Conservation (phyloP, 306 rosid species). For the Astragalus membranaceus region DNA sequence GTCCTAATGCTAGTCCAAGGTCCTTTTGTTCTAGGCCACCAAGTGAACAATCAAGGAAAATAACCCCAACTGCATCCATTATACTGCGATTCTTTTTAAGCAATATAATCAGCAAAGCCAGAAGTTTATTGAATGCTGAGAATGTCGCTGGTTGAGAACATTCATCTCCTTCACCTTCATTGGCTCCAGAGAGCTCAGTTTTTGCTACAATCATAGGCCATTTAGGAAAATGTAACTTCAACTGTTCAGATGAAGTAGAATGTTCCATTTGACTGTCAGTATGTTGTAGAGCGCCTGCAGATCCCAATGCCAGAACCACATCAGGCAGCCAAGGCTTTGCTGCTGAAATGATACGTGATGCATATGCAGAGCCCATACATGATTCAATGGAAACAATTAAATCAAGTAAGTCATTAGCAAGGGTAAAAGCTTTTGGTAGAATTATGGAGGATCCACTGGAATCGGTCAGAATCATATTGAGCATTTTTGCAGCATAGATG, state of each 20-base stretch:
- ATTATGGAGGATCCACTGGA: slow-evolving; percentile 36
- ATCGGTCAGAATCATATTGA: slow-evolving; percentile 40
- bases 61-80: slow-evolving; percentile 53
- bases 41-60: slow-evolving; percentile 52
- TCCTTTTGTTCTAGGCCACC: slow-evolving; percentile 57
- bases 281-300: slow-evolving; percentile 31
- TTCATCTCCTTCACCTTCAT: slow-evolving; percentile 40
- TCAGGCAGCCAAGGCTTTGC: slow-evolving; percentile 88
- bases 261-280: slow-evolving; percentile 24
- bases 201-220: slow-evolving; percentile 61
- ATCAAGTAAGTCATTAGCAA: slow-evolving; percentile 66
- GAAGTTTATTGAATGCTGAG: slow-evolving; percentile 50
- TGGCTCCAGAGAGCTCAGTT: slow-evolving; percentile 35
- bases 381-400: slow-evolving; percentile 49
- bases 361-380: slow-evolving; percentile 52
- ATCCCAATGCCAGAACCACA: slow-evolving; percentile 69
- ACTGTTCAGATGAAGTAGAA: slow-evolving; percentile 22
- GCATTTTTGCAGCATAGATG: slow-evolving; percentile 73
- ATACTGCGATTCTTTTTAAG: slow-evolving; percentile 46
- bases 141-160: slow-evolving; percentile 24
- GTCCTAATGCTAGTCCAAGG: slow-evolving; percentile 51
- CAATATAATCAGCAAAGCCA: slow-evolving; percentile 35
- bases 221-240: slow-evolving; percentile 47
- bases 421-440: slow-evolving; percentile 37
- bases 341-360: slow-evolving; percentile 54